Conservation (phyloP, 2,329 filamentous ascomycete species). For the Microcera coccophila region DNA sequence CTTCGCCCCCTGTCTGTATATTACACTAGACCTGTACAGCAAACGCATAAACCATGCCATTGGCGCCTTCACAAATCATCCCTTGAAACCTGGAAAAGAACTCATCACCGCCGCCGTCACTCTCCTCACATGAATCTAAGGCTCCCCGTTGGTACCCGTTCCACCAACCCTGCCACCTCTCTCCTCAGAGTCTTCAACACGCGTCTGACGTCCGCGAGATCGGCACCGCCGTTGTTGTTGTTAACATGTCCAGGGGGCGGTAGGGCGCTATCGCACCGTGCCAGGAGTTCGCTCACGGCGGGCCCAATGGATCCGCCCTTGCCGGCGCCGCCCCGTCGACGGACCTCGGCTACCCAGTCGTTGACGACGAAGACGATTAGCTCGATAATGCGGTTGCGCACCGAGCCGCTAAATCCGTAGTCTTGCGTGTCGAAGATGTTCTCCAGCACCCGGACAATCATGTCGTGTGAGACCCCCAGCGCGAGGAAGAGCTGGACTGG, state of each 20-base stretch:
- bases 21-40: slow-evolving; percentile 4
- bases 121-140: slow-evolving; percentile 43
- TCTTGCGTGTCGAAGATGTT: slow-evolving; percentile 56
- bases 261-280: slow-evolving; percentile 46
- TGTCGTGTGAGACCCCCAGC: slow-evolving; percentile 54
- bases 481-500: slow-evolving; percentile 54
- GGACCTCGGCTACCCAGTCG: slow-evolving; percentile 48
- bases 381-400: slow-evolving; percentile 50
- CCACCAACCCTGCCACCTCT: slow-evolving; percentile 42
- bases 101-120: not conserved
- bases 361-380: slow-evolving; percentile 50
- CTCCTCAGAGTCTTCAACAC: slow-evolving; percentile 41
- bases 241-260: slow-evolving; percentile 38
- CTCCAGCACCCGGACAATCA: slow-evolving; percentile 55
- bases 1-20: slow-evolving; percentile 2
- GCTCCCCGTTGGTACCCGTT: slow-evolving; percentile 40
- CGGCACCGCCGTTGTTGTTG: slow-evolving; percentile 43
- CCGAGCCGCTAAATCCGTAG: slow-evolving; percentile 52
- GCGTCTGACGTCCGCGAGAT: slow-evolving; percentile 42
- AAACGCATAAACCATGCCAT: slow-evolving; percentile 9
- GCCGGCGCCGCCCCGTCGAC: slow-evolving; percentile 42
- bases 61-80: slow-evolving; percentile 10
- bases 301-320: slow-evolving; percentile 39
- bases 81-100: not conserved
- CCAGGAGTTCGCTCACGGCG: slow-evolving; percentile 49